Conservation (phyloP, 2,329 filamentous ascomycete genomes). For the Ophiostoma australiae region DNA sequence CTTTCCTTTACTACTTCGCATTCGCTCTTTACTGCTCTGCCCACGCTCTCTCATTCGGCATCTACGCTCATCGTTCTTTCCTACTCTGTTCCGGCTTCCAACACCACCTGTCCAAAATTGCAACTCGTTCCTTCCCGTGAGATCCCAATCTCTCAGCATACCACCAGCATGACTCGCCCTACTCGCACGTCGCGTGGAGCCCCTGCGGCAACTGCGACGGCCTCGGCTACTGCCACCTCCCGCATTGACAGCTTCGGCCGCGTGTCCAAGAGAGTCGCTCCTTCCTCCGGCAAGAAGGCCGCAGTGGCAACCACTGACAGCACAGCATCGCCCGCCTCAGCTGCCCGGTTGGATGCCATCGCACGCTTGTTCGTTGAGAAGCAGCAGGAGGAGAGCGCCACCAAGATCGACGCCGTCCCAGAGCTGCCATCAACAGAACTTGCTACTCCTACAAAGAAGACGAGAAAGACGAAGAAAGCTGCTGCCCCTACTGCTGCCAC, state of each 20-base stretch:
- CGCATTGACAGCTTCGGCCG: slow-evolving; percentile 30
- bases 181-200: slow-evolving; percentile 9
- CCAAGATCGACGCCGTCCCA: not conserved
- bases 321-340: slow-evolving; percentile 14
- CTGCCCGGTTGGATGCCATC: slow-evolving; percentile 12
- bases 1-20: not conserved
- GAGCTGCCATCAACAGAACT: slow-evolving; percentile 30
- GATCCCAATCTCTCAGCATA: not conserved
- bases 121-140: not conserved
- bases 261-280: slow-evolving; percentile 28
- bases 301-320: slow-evolving; percentile 27
- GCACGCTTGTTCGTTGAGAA: slow-evolving; percentile 34
- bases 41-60: not conserved
- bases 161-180: not conserved
- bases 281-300: slow-evolving; percentile 25
- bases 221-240: slow-evolving; percentile 10
- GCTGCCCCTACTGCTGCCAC: not conserved
- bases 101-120: not conserved
- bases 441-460: slow-evolving; percentile 3
- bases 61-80: slow-evolving; percentile 12
- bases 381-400: not conserved
- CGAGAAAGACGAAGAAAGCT: slow-evolving; percentile 16
- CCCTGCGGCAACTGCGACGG: slow-evolving; percentile 6
- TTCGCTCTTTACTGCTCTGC: not conserved
- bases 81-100: not conserved